Percentiles rank a stretch among this genome's conserved stretches.
Evolutionary conservation across 2,329 filamentous ascomycete species (phyloP).

Genomic region (Emmonsiellopsis sp.): DNA sequence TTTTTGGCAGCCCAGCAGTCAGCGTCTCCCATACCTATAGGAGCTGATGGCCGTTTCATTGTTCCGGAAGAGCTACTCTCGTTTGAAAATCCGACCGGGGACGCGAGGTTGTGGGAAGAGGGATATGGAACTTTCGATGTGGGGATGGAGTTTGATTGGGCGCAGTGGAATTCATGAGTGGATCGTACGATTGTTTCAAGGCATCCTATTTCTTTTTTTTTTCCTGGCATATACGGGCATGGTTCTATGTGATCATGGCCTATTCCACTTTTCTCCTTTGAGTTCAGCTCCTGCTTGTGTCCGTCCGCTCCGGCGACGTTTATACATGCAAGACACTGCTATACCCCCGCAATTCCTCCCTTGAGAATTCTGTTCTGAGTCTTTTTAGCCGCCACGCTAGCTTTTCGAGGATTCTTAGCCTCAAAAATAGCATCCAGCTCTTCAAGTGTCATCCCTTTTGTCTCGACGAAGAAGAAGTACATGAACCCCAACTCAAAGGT

Average conservation of each 20-base stretch:
- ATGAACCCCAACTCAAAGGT: slow-evolving; percentile 19
- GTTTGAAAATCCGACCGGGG: slow-evolving; percentile 28
- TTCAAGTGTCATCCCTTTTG: slow-evolving; percentile 21
- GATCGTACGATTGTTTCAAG: not conserved
- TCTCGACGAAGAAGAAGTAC: slow-evolving; percentile 26
- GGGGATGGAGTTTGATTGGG: slow-evolving; percentile 33
- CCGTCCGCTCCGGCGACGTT: not conserved
- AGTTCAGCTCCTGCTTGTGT: not conserved
- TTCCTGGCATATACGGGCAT: not conserved
- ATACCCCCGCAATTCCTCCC: not conserved
- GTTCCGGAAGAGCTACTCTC: slow-evolving; percentile 12
- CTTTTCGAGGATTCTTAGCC: slow-evolving; percentile 12
- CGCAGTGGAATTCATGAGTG: not conserved
- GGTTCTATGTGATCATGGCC: too few species aligned
- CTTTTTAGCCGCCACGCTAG: not conserved
- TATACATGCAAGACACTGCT: not conserved
- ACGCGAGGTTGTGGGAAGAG: slow-evolving; percentile 33
- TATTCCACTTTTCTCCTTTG: not conserved
- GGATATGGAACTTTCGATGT: slow-evolving; percentile 31
- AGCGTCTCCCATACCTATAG: not conserved
- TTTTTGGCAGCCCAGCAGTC: slow-evolving; percentile 3
- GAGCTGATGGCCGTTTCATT: not conserved
- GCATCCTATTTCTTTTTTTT: not conserved
- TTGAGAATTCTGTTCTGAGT: not conserved
- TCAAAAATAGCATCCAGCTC: slow-evolving; percentile 34